Percentiles rank a stretch among this genome's conserved stretches.
Evolutionary conservation across 2,329 filamentous ascomycete genomes (phyloP).

Genomic region (Dendryphion nanum): DNA sequence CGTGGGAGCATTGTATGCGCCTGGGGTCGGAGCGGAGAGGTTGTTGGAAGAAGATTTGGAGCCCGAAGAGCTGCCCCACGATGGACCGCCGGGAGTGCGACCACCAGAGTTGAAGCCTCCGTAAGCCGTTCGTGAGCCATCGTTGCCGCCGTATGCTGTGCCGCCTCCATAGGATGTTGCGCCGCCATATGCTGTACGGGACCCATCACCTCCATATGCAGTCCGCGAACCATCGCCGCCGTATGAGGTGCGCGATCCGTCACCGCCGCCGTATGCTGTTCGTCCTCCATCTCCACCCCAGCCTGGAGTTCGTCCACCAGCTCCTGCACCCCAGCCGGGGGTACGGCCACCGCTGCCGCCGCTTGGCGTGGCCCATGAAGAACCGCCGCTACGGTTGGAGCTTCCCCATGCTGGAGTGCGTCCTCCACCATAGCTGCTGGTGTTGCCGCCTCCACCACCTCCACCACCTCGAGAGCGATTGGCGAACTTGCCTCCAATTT

Average conservation of each 20-base stretch:
- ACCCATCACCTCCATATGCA: conserved; percentile 57
- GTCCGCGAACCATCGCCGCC: conserved; percentile 43
- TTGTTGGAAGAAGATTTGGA: conserved; percentile 27
- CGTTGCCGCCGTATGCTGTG: conserved; percentile 41
- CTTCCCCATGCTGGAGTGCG: conserved; percentile 37
- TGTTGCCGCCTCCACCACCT: conserved; percentile 30
- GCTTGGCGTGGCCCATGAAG: conserved; percentile 48
- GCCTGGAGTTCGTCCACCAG: conserved; percentile 44
- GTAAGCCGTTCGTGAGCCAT: conserved; percentile 39
- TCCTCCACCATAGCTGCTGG: conserved; percentile 40
- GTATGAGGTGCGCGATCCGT: conserved; percentile 37
- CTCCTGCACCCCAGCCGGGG: conserved; percentile 49
- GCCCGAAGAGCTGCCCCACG: conserved; percentile 50
- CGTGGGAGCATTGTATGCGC: conserved; percentile 35
- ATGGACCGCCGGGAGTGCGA: conserved; percentile 46
- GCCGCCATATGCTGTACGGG: conserved; percentile 72
- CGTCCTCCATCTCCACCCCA: conserved; percentile 48
- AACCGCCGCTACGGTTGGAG: conserved; percentile 45
- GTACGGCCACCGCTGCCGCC: conserved; percentile 45
- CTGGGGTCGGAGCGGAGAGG: conserved; percentile 31
- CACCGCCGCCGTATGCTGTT: conserved; percentile 42
- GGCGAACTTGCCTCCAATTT: conserved; percentile 53
- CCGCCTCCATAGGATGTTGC: conserved; percentile 48
- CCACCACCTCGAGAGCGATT: conserved; percentile 44
- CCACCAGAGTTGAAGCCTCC: conserved; percentile 55